phyloP scores from a whole-genome alignment of 805 yeast genomes.

The Pichia kluyveri region DNA sequence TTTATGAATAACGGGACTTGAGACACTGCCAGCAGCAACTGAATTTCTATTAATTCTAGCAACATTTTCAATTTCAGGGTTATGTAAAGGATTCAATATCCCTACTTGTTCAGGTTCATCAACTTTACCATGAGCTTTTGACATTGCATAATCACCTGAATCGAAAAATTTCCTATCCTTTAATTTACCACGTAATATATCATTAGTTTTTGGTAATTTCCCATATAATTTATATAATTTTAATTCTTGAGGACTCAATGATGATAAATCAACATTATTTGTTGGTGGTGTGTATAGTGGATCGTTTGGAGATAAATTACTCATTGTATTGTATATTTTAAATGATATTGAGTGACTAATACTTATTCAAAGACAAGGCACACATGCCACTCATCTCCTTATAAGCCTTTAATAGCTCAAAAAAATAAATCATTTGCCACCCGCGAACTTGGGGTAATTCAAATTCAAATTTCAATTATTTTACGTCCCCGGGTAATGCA shows the following conservation, averaged over 20 bases:
- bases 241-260: constrained; percentile 70
- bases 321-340: neutral
- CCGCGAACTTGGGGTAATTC: neutral
- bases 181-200: constrained; percentile 62
- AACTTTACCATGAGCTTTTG: constrained; percentile 42
- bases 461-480: neutral
- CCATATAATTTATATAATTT: constrained; percentile 76
- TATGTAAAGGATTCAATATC: constrained; percentile 29
- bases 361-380: too few species aligned
- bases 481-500: neutral
- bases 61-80: constrained; percentile 50
- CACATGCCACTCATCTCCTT: too few species aligned
- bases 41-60: constrained; percentile 53
- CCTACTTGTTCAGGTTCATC: constrained; percentile 21
- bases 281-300: constrained; percentile 37
- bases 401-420: too few species aligned
- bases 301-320: constrained; percentile 27
- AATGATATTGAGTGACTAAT: neutral
- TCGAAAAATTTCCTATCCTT: constrained; percentile 90
- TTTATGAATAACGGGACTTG: constrained; percentile 18
- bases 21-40: constrained; percentile 20
- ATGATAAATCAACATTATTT: constrained; percentile 38
- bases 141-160: constrained; percentile 90
- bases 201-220: constrained; percentile 72
- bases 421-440: neutral